A percentile compares a stretch with the other conserved stretches of the same genome.
These are phyloP conservation scores for Vitis hybrid DNA, from an alignment of 177 flowering plant species.

Conservation along the genomic window DNA sequence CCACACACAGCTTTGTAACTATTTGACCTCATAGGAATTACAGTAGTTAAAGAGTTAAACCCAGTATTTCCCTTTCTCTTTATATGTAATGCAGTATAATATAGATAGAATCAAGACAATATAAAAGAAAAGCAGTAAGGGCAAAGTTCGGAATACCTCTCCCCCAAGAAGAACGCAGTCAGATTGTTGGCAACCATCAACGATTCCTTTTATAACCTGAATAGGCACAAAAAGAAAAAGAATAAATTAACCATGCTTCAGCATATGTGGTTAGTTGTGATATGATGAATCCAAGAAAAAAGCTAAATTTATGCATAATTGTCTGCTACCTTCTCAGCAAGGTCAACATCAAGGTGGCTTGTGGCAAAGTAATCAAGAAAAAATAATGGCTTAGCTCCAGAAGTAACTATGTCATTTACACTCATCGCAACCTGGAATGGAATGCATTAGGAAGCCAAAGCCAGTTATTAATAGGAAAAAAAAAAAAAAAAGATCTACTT, in stretches of 20 bases:
- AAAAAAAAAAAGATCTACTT: background rate
- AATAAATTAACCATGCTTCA: background rate
- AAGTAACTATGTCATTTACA: conserved; percentile 94
- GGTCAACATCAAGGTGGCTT: conserved; percentile 93
- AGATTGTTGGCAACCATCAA: conserved; percentile 85
- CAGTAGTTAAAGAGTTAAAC: no score
- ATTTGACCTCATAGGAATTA: no score
- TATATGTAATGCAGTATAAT: no score
- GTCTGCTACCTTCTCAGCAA: conserved; percentile 84
- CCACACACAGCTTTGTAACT: no score
- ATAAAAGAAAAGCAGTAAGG: background rate
- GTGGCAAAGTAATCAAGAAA: conserved; percentile 98
- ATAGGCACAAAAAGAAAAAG: conserved; percentile 6
- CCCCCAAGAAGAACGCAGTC: conserved; percentile 89
- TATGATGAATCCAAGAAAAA: no score
- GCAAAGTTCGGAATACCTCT: conserved; percentile 59
- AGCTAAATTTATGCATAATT: background rate
- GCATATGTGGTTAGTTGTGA: no score
- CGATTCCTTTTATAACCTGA: conserved; percentile 93
- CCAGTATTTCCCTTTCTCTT: no score
- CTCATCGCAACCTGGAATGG: conserved; percentile 91
- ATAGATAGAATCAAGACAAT: no score
- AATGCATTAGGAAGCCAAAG: conserved; percentile 9
- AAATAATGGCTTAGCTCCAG: conserved; percentile 94
- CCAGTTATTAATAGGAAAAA: background rate